A percentile compares a stretch with the other conserved stretches of the same genome.
Evolutionary conservation across 768 basidiomycete species (phyloP).

Genomic region (Rhizopogon roseolus): DNA sequence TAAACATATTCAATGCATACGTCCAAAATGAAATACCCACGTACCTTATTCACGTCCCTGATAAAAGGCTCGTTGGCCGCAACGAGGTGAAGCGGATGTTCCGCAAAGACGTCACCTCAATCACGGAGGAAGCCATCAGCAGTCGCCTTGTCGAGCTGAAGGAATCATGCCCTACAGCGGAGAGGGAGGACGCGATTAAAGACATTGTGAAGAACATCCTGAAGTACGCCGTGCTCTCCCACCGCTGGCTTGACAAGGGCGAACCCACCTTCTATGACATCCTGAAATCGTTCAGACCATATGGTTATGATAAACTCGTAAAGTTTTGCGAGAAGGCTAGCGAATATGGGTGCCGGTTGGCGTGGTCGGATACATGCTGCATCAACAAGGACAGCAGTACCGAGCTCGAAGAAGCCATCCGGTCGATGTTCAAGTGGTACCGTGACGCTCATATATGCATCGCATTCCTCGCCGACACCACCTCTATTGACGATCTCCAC

Average conservation of each 20-base stretch:
- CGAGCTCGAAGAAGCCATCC: constrained; percentile 29
- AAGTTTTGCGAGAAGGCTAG: constrained; percentile 22
- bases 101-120: constrained; percentile 17
- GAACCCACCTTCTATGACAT: constrained; percentile 25
- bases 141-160: constrained; percentile 3
- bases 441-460: constrained; percentile 24
- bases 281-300: constrained; percentile 22
- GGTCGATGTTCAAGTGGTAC: constrained; percentile 31
- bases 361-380: constrained; percentile 32
- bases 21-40: constrained; percentile 27
- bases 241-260: constrained; percentile 25
- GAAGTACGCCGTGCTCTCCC: constrained; percentile 25
- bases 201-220: constrained; percentile 17
- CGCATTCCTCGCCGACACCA: constrained; percentile 26
- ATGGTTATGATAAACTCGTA: constrained; percentile 21
- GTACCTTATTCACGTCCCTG: constrained; percentile 22
- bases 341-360: constrained; percentile 22
- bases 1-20: constrained; percentile 13
- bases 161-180: constrained; percentile 16
- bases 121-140: constrained; percentile 21
- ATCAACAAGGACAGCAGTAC: constrained; percentile 31
- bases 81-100: constrained; percentile 27
- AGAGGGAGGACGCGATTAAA: constrained; percentile 20
- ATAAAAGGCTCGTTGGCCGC: constrained; percentile 22
- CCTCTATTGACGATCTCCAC: constrained; percentile 21